Percentiles rank a stretch among this genome's conserved stretches.
phyloP scores from a whole-genome alignment of 1,284 basidiomycete genomes.

The Malassezia yamatoensis region DNA sequence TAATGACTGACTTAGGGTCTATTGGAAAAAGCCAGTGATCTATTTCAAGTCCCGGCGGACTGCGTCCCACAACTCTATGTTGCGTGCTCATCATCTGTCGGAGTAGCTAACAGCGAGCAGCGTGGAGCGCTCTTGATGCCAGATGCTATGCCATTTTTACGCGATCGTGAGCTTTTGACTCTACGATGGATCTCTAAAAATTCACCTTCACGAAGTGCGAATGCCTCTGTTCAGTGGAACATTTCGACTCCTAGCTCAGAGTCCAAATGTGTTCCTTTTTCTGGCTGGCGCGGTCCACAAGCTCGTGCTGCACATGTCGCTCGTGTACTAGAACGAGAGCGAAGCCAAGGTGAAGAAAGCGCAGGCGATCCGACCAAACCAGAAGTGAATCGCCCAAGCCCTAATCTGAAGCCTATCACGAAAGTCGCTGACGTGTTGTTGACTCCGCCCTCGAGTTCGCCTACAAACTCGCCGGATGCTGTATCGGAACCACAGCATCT shows the following conservation, averaged over 20 bases:
- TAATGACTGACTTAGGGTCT: constrained; percentile 17
- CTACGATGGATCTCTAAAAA: constrained; percentile 36
- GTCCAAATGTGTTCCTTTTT: background rate
- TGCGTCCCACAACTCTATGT: constrained; percentile 32
- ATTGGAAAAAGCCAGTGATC: constrained; percentile 29
- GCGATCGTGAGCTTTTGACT: constrained; percentile 37
- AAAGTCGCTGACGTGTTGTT: background rate
- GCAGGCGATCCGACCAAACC: background rate
- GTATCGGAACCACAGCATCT: background rate
- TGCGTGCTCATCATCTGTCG: constrained; percentile 20
- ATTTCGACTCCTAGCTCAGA: background rate
- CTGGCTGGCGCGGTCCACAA: constrained; percentile 7
- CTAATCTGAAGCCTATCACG: background rate
- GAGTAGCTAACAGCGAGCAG: constrained; percentile 23
- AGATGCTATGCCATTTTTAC: constrained; percentile 36
- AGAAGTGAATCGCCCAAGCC: background rate
- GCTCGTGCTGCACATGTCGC: constrained; percentile 12
- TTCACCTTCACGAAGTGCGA: constrained; percentile 17
- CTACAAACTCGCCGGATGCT: background rate
- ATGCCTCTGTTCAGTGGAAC: constrained; percentile 32
- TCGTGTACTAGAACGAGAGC: constrained; percentile 16
- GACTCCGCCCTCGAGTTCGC: constrained; percentile 17
- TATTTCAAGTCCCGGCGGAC: constrained; percentile 35
- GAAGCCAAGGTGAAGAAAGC: background rate
- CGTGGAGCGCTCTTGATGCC: constrained; percentile 31